A percentile compares a stretch with the other conserved stretches of the same genome.
phyloP scores from a whole-genome alignment of 75 land plant genomes.

The Chamaecyparis obtusa region DNA sequence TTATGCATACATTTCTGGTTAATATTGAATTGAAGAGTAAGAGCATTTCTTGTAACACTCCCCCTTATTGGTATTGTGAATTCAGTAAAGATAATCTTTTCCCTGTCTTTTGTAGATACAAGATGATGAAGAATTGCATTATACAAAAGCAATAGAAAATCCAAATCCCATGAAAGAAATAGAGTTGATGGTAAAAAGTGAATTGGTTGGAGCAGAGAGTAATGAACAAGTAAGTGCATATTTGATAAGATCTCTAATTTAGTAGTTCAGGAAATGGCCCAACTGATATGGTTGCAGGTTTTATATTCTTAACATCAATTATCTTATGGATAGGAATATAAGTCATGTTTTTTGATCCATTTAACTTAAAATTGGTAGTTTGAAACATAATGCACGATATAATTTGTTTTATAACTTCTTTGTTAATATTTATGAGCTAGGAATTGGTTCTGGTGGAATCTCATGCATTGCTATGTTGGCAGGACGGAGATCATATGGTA shows the following conservation, averaged over 20 bases:
- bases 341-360: not conserved
- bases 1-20: constrained; percentile 2
- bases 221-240: constrained; percentile 30
- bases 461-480: constrained; percentile 7
- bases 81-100: not conserved
- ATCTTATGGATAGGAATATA: not conserved
- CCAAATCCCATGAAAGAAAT: not conserved
- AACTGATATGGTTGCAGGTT: not conserved
- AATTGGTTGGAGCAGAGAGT: constrained; percentile 9
- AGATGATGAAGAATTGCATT: constrained; percentile 41
- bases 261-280: not conserved
- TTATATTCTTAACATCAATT: not conserved
- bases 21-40: not conserved
- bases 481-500: constrained; percentile 40
- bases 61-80: not conserved
- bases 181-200: constrained; percentile 14
- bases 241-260: not conserved
- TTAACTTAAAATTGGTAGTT: not conserved
- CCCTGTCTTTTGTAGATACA: constrained; percentile 45
- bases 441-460: not conserved
- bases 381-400: not conserved
- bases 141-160: constrained; percentile 28
- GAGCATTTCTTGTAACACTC: not conserved
- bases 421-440: not conserved
- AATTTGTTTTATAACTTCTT: not conserved